phyloP scores from a whole-genome alignment of 2,329 filamentous ascomycete genomes.

The Cladosporium sp. region DNA sequence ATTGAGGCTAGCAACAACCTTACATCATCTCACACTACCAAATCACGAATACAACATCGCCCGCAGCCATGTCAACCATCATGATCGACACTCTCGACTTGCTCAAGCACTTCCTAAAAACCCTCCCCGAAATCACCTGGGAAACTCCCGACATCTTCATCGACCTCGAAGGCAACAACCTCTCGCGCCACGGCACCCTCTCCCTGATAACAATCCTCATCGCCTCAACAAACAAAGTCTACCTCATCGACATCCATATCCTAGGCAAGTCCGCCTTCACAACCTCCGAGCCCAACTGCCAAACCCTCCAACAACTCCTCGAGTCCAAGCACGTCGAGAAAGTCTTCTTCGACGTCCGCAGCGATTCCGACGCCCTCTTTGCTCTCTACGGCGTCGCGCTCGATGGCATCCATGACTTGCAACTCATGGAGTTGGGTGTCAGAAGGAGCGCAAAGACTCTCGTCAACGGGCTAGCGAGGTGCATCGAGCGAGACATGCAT shows the following conservation, averaged over 20 bases:
- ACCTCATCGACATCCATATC: constrained; percentile 43
- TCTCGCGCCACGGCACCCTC: constrained; percentile 40
- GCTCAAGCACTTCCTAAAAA: constrained; percentile 1
- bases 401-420: constrained; percentile 47
- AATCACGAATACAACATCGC: background rate
- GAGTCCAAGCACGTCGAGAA: constrained; percentile 42
- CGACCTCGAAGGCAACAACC: constrained; percentile 46
- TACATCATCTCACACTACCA: background rate
- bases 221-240: constrained; percentile 27
- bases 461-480: constrained; percentile 36
- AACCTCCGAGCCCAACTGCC: constrained; percentile 20
- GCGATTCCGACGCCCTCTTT: constrained; percentile 54
- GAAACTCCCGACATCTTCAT: constrained; percentile 35
- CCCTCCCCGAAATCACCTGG: background rate
- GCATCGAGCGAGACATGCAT: constrained; percentile 30
- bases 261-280: constrained; percentile 38
- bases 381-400: constrained; percentile 42
- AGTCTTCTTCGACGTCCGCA: constrained; percentile 55
- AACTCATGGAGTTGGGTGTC: constrained; percentile 52
- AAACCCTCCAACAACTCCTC: constrained; percentile 39
- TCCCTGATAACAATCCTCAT: constrained; percentile 43
- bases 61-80: background rate
- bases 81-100: background rate
- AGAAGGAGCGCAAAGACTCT: constrained; percentile 21
- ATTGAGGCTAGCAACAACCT: background rate